Evolutionary conservation across 1,284 basidiomycete species (phyloP), one percentile per base, ranked within the genome.

Genomic region (Lentinula novae-zelandiae): DNA sequence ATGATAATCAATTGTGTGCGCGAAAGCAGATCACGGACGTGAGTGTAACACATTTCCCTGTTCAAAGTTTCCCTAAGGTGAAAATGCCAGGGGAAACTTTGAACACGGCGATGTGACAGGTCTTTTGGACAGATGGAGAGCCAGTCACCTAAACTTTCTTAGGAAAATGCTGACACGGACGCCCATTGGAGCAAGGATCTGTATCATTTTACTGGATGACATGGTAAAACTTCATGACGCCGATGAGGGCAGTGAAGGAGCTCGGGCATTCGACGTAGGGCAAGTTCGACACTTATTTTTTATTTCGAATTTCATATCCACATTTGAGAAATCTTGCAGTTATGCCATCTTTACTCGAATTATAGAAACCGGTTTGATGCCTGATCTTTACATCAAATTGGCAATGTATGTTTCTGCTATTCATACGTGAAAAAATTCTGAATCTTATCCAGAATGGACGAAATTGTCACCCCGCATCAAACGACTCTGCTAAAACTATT

Each of bases 401-500:
- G 69, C 74, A 38, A 75, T 86, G 85, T 86, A 65, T 64, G 79
- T 27, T 33, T 5, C 38, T 52, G 36, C 53, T 60, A 46, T 46
- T 61, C 36, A 54, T 49, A 60, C 33, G 20, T 49, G n/a, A 27
- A 55, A 56, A 27, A 15, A 51, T 52, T 31, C 2, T 44, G 38
- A 15, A 39, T 39, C 51, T 54, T 53, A 8, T 38, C 42, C 69
- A 93, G 91, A 63, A 65, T 76, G 31, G 84, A 81, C 53, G 92
- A 94, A 72, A 78, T 86, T n/a, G 82, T 94, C 46, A 85, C 90
- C 2, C 91, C 92, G 0, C 86, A 89, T 66, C 93, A 95, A 72
- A 93, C 86, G 1, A 89, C 84, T 10, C 74, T 95, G n/a, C 81
- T 96, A 60, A 95, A 95, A 73, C 77, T 95, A 5, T 75, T 95